These are phyloP conservation scores for Spinellus fusiger DNA, from an alignment of 192 early-diverging fungal genomes.

Conservation along the genomic window DNA sequence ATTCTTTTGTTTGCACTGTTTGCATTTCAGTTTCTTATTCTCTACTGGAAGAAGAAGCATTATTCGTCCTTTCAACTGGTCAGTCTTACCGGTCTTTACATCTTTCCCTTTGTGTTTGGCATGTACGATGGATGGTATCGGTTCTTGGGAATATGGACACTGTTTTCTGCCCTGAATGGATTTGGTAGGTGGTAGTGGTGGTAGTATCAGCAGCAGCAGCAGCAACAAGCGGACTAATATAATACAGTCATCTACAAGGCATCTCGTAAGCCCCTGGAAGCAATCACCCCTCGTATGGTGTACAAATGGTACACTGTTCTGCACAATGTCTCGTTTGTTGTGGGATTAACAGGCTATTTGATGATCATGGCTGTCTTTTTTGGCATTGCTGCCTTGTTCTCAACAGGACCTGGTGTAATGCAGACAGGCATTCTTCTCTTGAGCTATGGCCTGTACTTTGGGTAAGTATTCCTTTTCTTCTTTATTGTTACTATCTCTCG, in stretches of 20 bases:
- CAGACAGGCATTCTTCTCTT: conserved; percentile 42
- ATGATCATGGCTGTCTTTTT: conserved; percentile 50
- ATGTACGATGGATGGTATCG: conserved; percentile 31
- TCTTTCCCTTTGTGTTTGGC: conserved; percentile 28
- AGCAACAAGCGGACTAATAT: too few species aligned
- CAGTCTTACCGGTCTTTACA: conserved; percentile 46
- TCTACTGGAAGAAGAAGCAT: conserved; percentile 57
- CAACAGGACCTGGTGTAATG: conserved; percentile 28
- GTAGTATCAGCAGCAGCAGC: too few species aligned
- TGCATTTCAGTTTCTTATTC: conserved; percentile 50
- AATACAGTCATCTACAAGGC: conserved; percentile 46
- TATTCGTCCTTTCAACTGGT: conserved; percentile 49
- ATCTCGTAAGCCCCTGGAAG: conserved; percentile 53
- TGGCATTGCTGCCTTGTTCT: conserved; percentile 40
- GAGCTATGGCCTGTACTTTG: conserved; percentile 57
- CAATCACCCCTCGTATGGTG: conserved; percentile 52
- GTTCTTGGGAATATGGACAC: conserved; percentile 23
- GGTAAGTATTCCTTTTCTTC: conserved; percentile 31
- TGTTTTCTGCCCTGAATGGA: conserved; percentile 27
- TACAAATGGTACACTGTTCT: conserved; percentile 58
- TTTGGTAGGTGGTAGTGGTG: conserved; percentile 17
- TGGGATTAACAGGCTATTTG: conserved; percentile 47
- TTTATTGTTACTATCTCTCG: neutral
- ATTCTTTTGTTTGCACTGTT: conserved; percentile 50
- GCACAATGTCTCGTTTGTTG: conserved; percentile 52